Evolutionary conservation across 257 asterid species (phyloP), one percentile per base, ranked within the genome.

Genomic region (Solanum gandarillasii): DNA sequence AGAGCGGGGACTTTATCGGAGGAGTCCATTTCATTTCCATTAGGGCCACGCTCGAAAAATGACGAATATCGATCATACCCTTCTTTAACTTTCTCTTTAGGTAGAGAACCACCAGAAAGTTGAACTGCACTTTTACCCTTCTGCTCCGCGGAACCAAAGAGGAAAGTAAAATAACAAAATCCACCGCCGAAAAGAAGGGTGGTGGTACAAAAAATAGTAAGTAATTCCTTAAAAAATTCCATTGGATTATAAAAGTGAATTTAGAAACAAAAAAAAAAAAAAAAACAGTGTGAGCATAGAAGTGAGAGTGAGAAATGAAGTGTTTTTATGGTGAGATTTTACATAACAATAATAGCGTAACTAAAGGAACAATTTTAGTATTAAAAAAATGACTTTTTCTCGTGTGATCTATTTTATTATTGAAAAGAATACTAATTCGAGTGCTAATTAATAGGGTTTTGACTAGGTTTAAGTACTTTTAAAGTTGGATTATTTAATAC

Each of bases 81-180:
- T 87, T 92, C 94, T 87, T 92, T 91, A 75, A 95, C 96, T 4
- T 94, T 90, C 10, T 94, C 96, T 71, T 87, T 89, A 79, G 93
- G 88, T 85, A 95, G 91, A 11, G 98, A 95, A 84, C 98, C 97
- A 88, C 95, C 95, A 88, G 97, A 95, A 78, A 95, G 94, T 67
- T 94, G 71, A 38, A 90, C 93, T 83, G 95, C 95, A 43, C 83
- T 91, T 81, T 93, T 94, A 83, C 96, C 98, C 34, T 93, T 93
- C 48, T 75, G 92, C 88, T 95, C 97, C 85, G 96, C 96, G 0
- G 96, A 87, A 25, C 98, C 98, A 18, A 95, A 92, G 0, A 94
- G 38, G 90, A 89, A 94, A 73, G 94, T 85, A 89, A 92, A 92
- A 92, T 96, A 95, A 93, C 92, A 95, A 23, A 95, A 75, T 81